phyloP scores from a whole-genome alignment of 2,329 filamentous ascomycete species.

The Colletotrichum cuscutae region DNA sequence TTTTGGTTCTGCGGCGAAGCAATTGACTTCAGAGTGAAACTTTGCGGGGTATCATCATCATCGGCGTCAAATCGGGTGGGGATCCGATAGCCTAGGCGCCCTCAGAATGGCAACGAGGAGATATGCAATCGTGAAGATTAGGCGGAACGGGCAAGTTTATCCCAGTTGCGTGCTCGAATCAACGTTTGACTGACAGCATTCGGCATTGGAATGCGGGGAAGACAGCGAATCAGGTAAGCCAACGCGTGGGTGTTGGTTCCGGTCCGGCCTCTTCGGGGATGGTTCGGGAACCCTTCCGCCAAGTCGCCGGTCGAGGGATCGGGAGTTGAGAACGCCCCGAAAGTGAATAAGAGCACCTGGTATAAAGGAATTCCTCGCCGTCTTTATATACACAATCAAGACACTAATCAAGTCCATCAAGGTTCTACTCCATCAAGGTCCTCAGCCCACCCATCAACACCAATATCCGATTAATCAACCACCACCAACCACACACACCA shows the following conservation, averaged over 20 bases:
- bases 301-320: constrained; percentile 3
- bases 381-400: neutral
- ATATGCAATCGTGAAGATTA: constrained; percentile 7
- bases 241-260: constrained; percentile 2
- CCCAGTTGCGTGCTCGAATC: constrained; percentile 14
- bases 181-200: neutral
- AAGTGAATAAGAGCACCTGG: neutral
- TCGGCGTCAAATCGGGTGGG: constrained; percentile 12
- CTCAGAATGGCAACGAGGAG: neutral
- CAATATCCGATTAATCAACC: neutral
- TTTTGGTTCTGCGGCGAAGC: constrained; percentile 7
- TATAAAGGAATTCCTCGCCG: constrained; percentile 1
- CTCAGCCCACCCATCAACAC: neutral
- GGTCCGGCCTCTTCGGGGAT: constrained; percentile 28
- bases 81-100: constrained; percentile 12
- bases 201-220: constrained; percentile 28
- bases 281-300: constrained; percentile 20
- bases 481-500: neutral
- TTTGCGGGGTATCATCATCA: constrained; percentile 13
- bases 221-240: constrained; percentile 21
- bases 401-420: constrained; percentile 11
- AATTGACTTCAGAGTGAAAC: constrained; percentile 2
- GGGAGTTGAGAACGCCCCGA: neutral
- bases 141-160: constrained; percentile 22
- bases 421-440: constrained; percentile 24